Evolutionary conservation across 225 moss, liverwort and hornwort genomes (phyloP), one percentile per base, ranked within the genome.

Genomic region (Marchantia paleacea): DNA sequence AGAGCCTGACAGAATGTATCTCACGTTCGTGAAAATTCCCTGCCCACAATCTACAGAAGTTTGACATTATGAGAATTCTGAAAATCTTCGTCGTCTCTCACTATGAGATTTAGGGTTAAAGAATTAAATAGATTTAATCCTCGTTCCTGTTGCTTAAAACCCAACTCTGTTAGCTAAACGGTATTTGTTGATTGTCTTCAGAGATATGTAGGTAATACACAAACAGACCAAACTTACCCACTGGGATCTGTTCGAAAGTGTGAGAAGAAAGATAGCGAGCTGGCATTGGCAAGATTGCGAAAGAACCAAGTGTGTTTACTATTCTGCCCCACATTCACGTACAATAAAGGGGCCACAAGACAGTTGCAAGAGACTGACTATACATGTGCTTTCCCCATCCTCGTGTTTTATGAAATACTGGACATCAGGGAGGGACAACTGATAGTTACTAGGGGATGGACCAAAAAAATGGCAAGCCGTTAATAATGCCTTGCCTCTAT

Each of bases 361-460:
- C 31, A 75, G 57, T 58, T 75, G 30, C 24, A 18, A 6, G 39
- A 66, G 50, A 65, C 77, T 77, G n/a, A 77, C 65, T 65, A 78
- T 65, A 78, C 78, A 51, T 50, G 63, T 63, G 39, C 3, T 31
- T 62, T 48, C 50, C 6, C 64, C 49, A 78, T 51, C 78, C 65
- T 63, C 8, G 25, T 62, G 47, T 20, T 60, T n/a, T 55, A 14
- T 74, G 20, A 3, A 13, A 6, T 55, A 55, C 10, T 39, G 29
- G 25, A 55, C 31, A 29, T 1, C 1, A 8, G 55, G 62, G 20
- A 55, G 30, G 0, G 22, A 62, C 39, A 76, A 62, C 47, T 47
- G 29, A 4, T 14, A 0, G 12, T 55, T 74, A 53, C 52, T 53
- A 25, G 31, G 75, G 58, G 39, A 57, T 76, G 19, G 11, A 58